Conservation (phyloP, 192 early-diverging fungal genomes). For the Coemansia sp. region DNA sequence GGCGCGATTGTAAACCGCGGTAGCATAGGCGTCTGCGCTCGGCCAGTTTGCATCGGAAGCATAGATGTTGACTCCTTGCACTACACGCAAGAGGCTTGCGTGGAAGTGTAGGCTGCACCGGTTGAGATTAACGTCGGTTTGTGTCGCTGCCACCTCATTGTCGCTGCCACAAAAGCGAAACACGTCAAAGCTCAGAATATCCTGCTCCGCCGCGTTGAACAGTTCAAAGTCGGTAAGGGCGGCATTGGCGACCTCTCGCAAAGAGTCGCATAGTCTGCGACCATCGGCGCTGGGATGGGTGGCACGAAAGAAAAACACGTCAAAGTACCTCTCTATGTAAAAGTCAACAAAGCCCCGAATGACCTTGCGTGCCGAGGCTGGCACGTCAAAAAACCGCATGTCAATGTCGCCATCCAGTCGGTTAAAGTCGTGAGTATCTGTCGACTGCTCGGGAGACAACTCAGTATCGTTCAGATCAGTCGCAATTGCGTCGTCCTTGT, state of each 20-base stretch:
- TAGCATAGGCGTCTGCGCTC: constrained; percentile 37
- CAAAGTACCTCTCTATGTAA: constrained; percentile 40
- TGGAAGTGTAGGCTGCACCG: constrained; percentile 39
- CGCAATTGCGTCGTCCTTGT: neutral
- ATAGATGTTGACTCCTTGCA: constrained; percentile 28
- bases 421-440: constrained; percentile 29
- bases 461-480: constrained; percentile 10
- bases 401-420: constrained; percentile 48
- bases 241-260: neutral
- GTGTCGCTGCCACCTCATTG: neutral
- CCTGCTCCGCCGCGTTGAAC: constrained; percentile 19
- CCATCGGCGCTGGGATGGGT: constrained; percentile 2
- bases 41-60: constrained; percentile 35
- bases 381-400: constrained; percentile 34
- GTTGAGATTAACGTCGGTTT: constrained; percentile 12
- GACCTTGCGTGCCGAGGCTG: constrained; percentile 24
- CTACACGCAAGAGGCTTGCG: constrained; percentile 26
- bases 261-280: constrained; percentile 12
- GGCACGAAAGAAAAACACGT: constrained; percentile 38
- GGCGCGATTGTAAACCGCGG: constrained; percentile 38
- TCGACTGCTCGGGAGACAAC: constrained; percentile 37
- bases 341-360: constrained; percentile 44
- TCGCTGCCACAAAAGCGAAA: constrained; percentile 8
- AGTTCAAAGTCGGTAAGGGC: constrained; percentile 20
- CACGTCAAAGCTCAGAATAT: constrained; percentile 21